Conservation (phyloP, 352 stramenopile genomes). For the Phytophthora hybrid region DNA sequence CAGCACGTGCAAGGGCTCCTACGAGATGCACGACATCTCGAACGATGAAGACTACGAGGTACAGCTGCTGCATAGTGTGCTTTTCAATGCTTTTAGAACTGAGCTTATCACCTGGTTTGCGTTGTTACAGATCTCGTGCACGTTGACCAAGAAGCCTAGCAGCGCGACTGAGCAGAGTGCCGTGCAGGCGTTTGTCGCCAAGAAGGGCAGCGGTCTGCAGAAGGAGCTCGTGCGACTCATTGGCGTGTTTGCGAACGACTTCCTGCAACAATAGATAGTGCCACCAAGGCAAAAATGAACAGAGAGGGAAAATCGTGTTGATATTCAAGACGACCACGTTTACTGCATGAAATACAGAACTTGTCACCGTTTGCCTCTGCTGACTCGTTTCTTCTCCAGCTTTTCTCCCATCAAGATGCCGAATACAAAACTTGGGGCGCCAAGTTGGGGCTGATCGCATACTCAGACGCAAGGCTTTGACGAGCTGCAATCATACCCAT, state of each 20-base stretch:
- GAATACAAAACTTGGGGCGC: conserved; percentile 46
- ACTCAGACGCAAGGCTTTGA: conserved; percentile 69
- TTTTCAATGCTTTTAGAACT: not conserved
- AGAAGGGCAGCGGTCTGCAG: conserved; percentile 59
- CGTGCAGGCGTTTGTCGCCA: conserved; percentile 62
- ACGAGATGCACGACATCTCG: conserved; percentile 85
- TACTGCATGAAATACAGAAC: conserved; percentile 30
- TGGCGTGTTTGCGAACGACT: conserved; percentile 64
- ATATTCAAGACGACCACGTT: conserved; percentile 9
- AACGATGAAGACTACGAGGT: conserved; percentile 91
- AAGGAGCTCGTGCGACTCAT: conserved; percentile 75
- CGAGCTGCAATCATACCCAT: conserved; percentile 80
- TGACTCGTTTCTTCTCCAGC: not conserved
- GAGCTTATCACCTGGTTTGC: not conserved
- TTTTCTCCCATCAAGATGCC: conserved; percentile 13
- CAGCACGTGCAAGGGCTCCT: conserved; percentile 66
- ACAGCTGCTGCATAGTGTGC: conserved; percentile 14
- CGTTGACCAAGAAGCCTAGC: conserved; percentile 60
- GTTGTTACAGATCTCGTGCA: conserved; percentile 63
- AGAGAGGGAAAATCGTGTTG: conserved; percentile 20
- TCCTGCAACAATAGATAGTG: conserved; percentile 70
- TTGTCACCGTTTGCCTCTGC: conserved; percentile 12
- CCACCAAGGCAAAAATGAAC: conserved; percentile 11
- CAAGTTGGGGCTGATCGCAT: conserved; percentile 72
- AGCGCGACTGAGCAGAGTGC: conserved; percentile 50